These are phyloP conservation scores for Xerocomellus chrysenteron DNA, from an alignment of 768 basidiomycete genomes.

Conservation along the genomic window DNA sequence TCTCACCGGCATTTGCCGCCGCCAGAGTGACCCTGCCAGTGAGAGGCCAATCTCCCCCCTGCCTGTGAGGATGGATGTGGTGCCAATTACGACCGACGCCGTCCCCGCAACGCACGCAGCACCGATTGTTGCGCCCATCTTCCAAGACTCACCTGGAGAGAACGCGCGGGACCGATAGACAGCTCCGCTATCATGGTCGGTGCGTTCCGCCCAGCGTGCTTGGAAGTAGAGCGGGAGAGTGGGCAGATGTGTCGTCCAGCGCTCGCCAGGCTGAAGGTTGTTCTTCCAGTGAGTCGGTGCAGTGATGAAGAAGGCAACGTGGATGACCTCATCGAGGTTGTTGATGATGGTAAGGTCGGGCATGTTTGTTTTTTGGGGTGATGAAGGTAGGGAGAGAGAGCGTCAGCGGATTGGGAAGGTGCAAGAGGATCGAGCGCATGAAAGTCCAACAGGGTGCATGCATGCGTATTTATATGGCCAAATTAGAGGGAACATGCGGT, in stretches of 20 bases:
- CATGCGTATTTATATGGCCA: not conserved
- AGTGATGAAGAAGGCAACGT: slow-evolving; percentile 19
- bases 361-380: slow-evolving; percentile 1
- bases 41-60: slow-evolving; percentile 1
- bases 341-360: slow-evolving; percentile 22
- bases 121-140: slow-evolving; percentile 18
- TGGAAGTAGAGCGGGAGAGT: slow-evolving; percentile 13
- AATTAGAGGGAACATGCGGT: too few species aligned
- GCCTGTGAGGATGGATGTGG: not conserved
- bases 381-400: not conserved
- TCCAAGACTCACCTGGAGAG: slow-evolving; percentile 16
- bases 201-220: slow-evolving; percentile 12
- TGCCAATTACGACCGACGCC: slow-evolving; percentile 17
- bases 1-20: slow-evolving; percentile 12
- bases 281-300: slow-evolving; percentile 16
- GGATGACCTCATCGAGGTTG: slow-evolving; percentile 18
- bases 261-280: slow-evolving; percentile 15
- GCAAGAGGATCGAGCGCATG: too few species aligned
- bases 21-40: slow-evolving; percentile 6
- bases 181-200: slow-evolving; percentile 8
- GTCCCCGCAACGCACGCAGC: slow-evolving; percentile 16
- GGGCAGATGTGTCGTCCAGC: slow-evolving; percentile 14
- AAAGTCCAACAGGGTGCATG: too few species aligned
- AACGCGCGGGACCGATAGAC: slow-evolving; percentile 13
- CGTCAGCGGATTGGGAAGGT: not conserved